phyloP scores from a whole-genome alignment of 305 asterid genomes.

The Plantago rigida region DNA sequence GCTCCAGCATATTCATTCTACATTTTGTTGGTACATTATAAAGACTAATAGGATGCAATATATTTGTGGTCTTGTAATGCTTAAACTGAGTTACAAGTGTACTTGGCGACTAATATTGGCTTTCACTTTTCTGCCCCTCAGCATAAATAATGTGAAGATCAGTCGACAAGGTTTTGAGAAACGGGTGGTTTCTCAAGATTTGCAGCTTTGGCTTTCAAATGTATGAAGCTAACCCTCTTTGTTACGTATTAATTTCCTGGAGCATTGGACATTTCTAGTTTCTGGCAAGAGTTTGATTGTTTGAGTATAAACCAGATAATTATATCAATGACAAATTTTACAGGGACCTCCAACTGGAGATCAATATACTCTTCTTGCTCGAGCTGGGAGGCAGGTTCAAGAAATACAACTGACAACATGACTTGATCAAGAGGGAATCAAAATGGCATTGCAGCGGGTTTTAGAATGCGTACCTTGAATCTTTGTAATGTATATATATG shows the following conservation, averaged over 20 bases:
- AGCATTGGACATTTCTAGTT: no score
- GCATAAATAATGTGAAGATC: constrained; percentile 53
- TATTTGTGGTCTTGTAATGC: no score
- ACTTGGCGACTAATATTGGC: constrained; percentile 1
- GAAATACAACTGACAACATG: constrained; percentile 77
- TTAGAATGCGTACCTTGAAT: constrained; percentile 72
- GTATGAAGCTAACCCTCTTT: constrained; percentile 25
- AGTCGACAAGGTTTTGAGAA: constrained; percentile 88
- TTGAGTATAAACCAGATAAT: constrained; percentile 8
- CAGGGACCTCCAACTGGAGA: constrained; percentile 75
- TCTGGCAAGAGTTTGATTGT: not conserved
- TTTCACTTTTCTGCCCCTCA: constrained; percentile 26
- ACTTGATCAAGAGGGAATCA: constrained; percentile 83
- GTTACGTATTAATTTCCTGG: not conserved
- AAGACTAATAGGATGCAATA: no score
- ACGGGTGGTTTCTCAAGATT: constrained; percentile 87
- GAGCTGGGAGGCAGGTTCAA: constrained; percentile 98
- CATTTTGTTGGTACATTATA: no score
- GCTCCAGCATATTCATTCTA: no score
- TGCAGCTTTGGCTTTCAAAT: constrained; percentile 96
- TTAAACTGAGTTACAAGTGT: no score
- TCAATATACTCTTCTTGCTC: constrained; percentile 79
- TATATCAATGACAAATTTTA: constrained; percentile 10
- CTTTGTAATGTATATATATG: not conserved
- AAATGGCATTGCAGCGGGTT: constrained; percentile 66